A percentile compares a stretch with the other conserved stretches of the same genome.
Conservation (phyloP, 225 moss, liverwort and hornwort species). For the Rhytidiadelphus loreus region DNA sequence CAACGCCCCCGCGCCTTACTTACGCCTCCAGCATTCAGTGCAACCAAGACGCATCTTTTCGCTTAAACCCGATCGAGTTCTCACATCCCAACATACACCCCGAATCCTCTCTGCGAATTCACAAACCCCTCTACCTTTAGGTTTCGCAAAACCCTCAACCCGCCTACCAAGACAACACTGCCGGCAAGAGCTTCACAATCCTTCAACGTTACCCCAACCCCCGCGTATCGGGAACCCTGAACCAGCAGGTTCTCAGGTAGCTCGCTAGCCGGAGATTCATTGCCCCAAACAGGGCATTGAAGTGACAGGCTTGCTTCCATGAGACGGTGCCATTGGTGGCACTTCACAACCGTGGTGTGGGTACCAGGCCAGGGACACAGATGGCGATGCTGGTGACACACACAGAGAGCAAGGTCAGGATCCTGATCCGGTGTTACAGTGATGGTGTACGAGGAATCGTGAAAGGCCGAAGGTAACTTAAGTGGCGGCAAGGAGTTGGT, state of each 20-base stretch:
- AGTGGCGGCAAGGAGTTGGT: slow-evolving; percentile 8
- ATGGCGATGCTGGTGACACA: neutral
- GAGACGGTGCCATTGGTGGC: neutral
- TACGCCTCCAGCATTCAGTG: slow-evolving; percentile 2
- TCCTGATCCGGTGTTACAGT: slow-evolving; percentile 4
- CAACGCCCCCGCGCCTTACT: neutral
- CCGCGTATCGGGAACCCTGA: neutral
- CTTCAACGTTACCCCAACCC: neutral
- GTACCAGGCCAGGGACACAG: neutral
- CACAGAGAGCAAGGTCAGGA: neutral
- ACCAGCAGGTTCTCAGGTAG: neutral
- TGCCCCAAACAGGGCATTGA: neutral
- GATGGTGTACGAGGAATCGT: neutral
- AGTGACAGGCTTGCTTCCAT: neutral
- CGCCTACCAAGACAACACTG: neutral
- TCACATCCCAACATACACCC: neutral
- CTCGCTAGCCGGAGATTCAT: neutral
- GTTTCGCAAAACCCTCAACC: neutral
- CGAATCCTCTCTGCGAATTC: neutral
- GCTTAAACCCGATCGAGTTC: neutral
- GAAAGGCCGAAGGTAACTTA: neutral
- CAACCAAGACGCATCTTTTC: neutral
- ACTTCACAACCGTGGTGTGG: neutral
- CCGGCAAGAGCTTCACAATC: neutral
- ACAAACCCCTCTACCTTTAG: neutral